Evolutionary conservation across 345 rosid genomes (phyloP).

Genomic region (Psidium guajava): DNA sequence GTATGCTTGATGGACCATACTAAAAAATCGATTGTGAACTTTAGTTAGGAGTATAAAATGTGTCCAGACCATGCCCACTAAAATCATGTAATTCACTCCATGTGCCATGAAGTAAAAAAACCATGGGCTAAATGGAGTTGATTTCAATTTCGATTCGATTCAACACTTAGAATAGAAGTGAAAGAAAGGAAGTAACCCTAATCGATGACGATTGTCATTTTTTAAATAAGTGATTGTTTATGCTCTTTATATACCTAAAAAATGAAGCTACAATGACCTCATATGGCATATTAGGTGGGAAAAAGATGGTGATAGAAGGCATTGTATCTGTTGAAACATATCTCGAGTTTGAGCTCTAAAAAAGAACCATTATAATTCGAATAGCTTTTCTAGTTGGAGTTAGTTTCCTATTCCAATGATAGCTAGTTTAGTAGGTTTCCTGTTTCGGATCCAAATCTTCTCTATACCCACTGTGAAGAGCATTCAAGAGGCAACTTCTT

Average conservation of each 20-base stretch:
- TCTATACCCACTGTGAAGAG: too few species aligned
- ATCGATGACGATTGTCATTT: background rate
- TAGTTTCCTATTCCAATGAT: too few species aligned
- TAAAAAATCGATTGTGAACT: background rate
- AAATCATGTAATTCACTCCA: background rate
- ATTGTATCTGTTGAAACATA: background rate
- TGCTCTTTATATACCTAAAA: background rate
- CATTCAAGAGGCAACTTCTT: too few species aligned
- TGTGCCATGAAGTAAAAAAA: background rate
- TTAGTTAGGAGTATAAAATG: background rate
- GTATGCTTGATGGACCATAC: background rate
- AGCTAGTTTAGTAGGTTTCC: too few species aligned
- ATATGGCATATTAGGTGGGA: background rate
- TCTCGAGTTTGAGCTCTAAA: too few species aligned
- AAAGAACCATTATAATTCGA: too few species aligned
- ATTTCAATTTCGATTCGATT: background rate
- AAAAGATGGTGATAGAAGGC: background rate
- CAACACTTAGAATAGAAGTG: background rate
- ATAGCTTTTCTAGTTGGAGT: too few species aligned
- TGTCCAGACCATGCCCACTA: background rate
- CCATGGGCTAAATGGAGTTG: accelerated
- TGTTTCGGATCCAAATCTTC: too few species aligned
- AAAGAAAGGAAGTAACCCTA: background rate
- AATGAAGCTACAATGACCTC: background rate
- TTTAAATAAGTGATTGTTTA: background rate